A percentile compares a stretch with the other conserved stretches of the same genome.
Evolutionary conservation across 2,329 filamentous ascomycete genomes (phyloP).

Genomic region (Paecilomyces sp.): DNA sequence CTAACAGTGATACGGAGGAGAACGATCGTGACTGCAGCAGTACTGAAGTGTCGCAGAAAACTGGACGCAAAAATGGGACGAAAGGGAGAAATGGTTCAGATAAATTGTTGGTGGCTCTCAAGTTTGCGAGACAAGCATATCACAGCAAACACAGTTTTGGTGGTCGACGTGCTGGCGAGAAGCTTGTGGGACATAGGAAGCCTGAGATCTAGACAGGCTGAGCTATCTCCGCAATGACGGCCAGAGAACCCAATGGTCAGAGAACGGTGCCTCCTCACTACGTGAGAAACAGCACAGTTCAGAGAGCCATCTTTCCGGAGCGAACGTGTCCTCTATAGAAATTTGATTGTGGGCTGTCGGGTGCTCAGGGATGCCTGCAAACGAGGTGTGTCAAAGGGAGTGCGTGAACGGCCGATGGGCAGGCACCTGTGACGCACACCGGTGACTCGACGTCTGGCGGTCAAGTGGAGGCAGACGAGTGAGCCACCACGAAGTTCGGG

Average conservation of each 20-base stretch:
- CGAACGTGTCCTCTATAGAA: conserved; percentile 4
- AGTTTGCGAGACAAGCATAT: conserved; percentile 1
- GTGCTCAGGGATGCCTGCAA: conserved; percentile 5
- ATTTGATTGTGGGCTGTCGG: conserved; percentile 5
- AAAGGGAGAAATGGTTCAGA: conserved; percentile 9
- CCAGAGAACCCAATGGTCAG: conserved; percentile 15
- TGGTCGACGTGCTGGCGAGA: conserved; percentile 15
- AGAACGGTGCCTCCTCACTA: conserved; percentile 19
- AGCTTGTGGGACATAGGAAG: conserved; percentile 16
- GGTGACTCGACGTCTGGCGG: conserved; percentile 30
- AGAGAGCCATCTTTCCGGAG: conserved; percentile 8
- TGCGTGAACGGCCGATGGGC: conserved; percentile 6
- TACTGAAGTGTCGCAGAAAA: neutral
- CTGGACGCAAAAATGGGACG: conserved; percentile 5
- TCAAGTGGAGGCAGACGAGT: conserved; percentile 14
- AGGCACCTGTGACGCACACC: conserved; percentile 35
- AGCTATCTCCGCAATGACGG: conserved; percentile 34
- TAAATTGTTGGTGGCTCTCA: conserved; percentile 10
- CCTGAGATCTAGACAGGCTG: conserved; percentile 20
- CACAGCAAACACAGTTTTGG: conserved; percentile 16
- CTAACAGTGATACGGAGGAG: conserved; percentile 21
- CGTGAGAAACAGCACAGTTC: conserved; percentile 17
- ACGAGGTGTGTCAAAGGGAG: conserved; percentile 9
- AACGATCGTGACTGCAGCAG: conserved; percentile 4
- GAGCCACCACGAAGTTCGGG: neutral